Conservation (phyloP, 1,139 yeast species). For the Hansenula sp. region DNA sequence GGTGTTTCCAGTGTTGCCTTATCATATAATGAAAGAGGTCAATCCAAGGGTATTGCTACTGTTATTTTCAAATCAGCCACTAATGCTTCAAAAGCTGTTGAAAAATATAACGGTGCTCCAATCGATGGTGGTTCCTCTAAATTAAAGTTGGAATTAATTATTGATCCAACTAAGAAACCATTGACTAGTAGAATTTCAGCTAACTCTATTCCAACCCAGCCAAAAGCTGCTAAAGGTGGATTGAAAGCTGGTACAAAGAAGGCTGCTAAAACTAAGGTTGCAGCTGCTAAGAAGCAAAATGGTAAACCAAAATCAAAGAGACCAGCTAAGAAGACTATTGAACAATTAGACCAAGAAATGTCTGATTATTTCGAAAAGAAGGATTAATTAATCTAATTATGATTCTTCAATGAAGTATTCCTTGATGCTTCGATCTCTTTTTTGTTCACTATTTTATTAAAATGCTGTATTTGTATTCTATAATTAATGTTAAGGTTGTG, state of each 20-base stretch:
- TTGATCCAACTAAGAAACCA: constrained; percentile 81
- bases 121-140: constrained; percentile 82
- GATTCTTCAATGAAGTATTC: too few relatives aligned
- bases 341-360: constrained; percentile 92
- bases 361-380: constrained; percentile 66
- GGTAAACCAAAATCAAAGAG: constrained; percentile 33
- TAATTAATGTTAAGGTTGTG: too few relatives aligned
- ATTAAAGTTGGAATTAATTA: constrained; percentile 78
- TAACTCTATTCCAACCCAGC: constrained; percentile 30
- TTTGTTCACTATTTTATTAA: not conserved
- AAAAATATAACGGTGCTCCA: constrained; percentile 87
- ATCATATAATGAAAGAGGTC: constrained; percentile 83
- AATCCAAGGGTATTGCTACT: constrained; percentile 89
- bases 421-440: too few relatives aligned
- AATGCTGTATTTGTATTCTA: not conserved
- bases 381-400: constrained; percentile 21
- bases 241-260: constrained; percentile 3
- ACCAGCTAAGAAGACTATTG: constrained; percentile 72
- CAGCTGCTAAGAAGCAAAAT: constrained; percentile 20
- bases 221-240: too few relatives aligned
- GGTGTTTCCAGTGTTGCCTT: constrained; percentile 70
- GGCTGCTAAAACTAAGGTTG: constrained; percentile 25
- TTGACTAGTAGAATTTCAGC: constrained; percentile 68
- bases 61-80: constrained; percentile 67
- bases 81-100: constrained; percentile 73